Percentiles rank a stretch among this genome's conserved stretches.
These are phyloP conservation scores for Neltuma alba DNA, from an alignment of 306 rosid genomes.

Conservation along the genomic window DNA sequence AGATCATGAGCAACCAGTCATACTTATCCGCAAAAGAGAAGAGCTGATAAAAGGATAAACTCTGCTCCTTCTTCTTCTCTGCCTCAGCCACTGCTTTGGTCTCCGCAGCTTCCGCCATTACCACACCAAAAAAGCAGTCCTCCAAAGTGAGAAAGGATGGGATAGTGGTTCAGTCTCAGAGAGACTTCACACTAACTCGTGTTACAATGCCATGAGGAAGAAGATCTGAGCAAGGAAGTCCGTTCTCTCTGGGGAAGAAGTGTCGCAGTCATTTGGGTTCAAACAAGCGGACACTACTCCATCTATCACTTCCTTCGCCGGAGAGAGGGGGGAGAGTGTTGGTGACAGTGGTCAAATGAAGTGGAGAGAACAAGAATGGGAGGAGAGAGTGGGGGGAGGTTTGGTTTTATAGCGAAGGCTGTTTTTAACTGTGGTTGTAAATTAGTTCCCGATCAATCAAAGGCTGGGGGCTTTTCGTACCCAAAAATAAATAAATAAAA, in stretches of 20 bases:
- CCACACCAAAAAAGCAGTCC: constrained; percentile 19
- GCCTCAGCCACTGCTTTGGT: constrained; percentile 79
- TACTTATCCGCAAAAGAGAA: constrained; percentile 90
- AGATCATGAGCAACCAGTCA: constrained; percentile 73
- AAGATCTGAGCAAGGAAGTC: constrained; percentile 43
- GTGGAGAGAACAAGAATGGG: neutral
- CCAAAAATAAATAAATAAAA: neutral
- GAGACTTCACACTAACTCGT: constrained; percentile 30
- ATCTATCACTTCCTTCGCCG: neutral
- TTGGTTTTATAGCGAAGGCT: constrained; percentile 46
- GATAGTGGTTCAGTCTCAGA: too few species aligned
- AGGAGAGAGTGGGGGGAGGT: constrained; percentile 14
- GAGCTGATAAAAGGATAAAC: constrained; percentile 80
- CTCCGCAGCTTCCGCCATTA: constrained; percentile 63
- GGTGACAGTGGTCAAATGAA: neutral
- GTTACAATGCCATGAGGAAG: constrained; percentile 39
- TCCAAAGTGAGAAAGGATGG: neutral
- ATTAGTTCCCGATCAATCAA: constrained; percentile 9
- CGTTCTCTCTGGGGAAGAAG: constrained; percentile 1
- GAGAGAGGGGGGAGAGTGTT: too few species aligned
- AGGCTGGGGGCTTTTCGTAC: neutral
- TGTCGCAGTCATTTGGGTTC: constrained; percentile 46
- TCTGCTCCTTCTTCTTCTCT: constrained; percentile 96
- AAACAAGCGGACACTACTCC: constrained; percentile 22
- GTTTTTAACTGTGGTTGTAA: constrained; percentile 31